Base-by-base conservation (phyloP, 2,329 filamentous ascomycete species). In the Fusarium sp. region DNA sequence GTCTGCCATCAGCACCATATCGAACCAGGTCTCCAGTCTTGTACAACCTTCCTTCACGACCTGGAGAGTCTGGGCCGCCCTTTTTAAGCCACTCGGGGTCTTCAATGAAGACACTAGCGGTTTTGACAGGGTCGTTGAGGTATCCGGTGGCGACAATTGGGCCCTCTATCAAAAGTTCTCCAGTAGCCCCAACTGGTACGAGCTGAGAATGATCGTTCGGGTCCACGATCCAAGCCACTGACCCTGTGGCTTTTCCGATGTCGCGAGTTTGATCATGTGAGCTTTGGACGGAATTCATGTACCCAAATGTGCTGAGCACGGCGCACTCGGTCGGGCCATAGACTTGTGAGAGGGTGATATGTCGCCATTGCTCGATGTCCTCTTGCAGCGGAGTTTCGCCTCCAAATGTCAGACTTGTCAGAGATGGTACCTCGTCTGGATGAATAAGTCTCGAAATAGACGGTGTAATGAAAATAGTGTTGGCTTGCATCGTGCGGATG, bases 91-190 rank as follows among this genome's bases (percentile, higher is more conserved):
- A 73, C 4, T 48, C 14, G 0, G 60, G 80, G 76, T 64, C 77
- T 5, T 62, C 67, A 17, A 67, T 75, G 49, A 73, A 81, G 63
- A 20, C 65, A 50, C 39, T 68, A 43, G 24, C 66, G 7, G 73
- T 77, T 38, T 65, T 70, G 6, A 45, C 44, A 1, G 56, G 45
- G 5, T 74, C 65, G 3, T 61, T 52, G 1, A 75, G 50, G 23
- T 72, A 79, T 7, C 74, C 74, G 3, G 58, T 52, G 0, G 65
- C 66, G 7, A 77, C 55, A 3, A 70, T 56, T 6, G 69, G 69
- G 1, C 75, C 74, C 43, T 77, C 73, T 7, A 77, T 36, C 0
- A 75, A 48, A 1, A 77, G 52, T 32, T 77, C 76, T 3, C 75
- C 76, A 6, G 70, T 36, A 1, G 45, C 43, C 1, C 73, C 71